Base-by-base conservation (phyloP, 306 rosid species). In the Rubus idaeus region DNA sequence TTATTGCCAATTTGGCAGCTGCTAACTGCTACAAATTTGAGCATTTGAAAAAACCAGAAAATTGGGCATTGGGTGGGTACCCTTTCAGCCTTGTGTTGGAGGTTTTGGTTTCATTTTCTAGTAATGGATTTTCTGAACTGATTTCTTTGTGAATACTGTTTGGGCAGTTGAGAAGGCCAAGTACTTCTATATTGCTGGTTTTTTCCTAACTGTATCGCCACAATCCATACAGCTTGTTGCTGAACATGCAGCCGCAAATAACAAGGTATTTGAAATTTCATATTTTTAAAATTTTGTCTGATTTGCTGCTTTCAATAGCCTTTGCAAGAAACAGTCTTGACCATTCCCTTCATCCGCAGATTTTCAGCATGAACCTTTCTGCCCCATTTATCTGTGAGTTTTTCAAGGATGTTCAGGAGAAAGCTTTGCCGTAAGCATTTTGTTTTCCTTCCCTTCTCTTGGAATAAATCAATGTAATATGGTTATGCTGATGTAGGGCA, bases 321-420 rank as follows among this genome's bases (percentile, higher is more conserved):
- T 46, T 18, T 65, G 70, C 14, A 47, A 69, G 40, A 50, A 52
- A n/a, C 56, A 21, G 51, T 21, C 6, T 23, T 67, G 50, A 79
- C 41, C 40, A 49, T 58, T 26, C 45, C 78, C 30, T 40, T 56
- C 65, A 16, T 79, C 50, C 83, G 84, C 81, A 92, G 99, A 57
- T 87, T 78, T 95, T 95, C 87, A 56, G 56, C 18, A 92, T 92
- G 99, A 95, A 95, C 89, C 97, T 95, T 78, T 92, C 99, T 80
- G 97, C 99, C 41, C 96, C 99, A 47, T 95, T 92, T 78, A 95
- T 95, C 82, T 92, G 97, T 57, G 98, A 95, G 83, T 92, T 89
- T 86, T 95, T 95, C 89, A 92, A 80, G 84, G 97, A 89, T 78
- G 91, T 39, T 40, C 97, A 84, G 75, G 92, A 84, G 69, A 90